Base-by-base conservation (phyloP, 1,139 yeast species). In the Diutina mesorugosa region DNA sequence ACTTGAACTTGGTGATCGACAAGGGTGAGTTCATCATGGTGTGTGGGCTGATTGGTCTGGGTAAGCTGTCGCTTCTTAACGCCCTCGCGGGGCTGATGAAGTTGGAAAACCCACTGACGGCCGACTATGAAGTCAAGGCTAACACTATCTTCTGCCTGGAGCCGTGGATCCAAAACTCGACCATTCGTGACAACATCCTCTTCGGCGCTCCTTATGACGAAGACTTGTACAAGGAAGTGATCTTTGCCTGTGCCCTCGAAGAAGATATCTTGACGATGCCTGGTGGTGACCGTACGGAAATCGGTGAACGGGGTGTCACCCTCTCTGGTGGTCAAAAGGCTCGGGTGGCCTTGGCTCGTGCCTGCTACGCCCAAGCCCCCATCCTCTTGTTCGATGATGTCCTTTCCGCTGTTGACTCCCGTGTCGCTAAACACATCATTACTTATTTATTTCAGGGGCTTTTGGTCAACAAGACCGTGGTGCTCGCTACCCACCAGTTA, bases 241-340 rank as follows among this genome's bases (percentile, higher is more conserved):
- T 75, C 8, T 59, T 64, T 57, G 75, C 78, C 6, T 75, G 79
- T 66, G 72, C 74, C 32, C 69, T 75, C 58, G 71, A 69, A 56
- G 77, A 73, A 30, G 79, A 90, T 70, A 73, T 90, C 60, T 83
- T 81, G 28, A 76, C 77, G 55, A 72, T 90, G 55, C 89, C 93
- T 2, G 95, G 87, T 48, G 93, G 96, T 57, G 97, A 90, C 65
- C 57, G 65, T 65, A 54, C 77, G 30, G 77, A 73, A 62, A 71
- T 73, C 61, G 30, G 72, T 57, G 78, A 73, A 64, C 66, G 77
- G 60, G 78, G 78, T 60, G 66, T 73, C 47, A 73, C 75, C 1
- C 66, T 73, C 56, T 71, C 76, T 53, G 78, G 78, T 47, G 78
- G 78, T 46, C 78, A 73, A 64, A 72, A 72, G 59, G 77, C 78